These are phyloP conservation scores for Pilaira anomala DNA, from an alignment of 192 early-diverging fungal species.

Conservation along the genomic window DNA sequence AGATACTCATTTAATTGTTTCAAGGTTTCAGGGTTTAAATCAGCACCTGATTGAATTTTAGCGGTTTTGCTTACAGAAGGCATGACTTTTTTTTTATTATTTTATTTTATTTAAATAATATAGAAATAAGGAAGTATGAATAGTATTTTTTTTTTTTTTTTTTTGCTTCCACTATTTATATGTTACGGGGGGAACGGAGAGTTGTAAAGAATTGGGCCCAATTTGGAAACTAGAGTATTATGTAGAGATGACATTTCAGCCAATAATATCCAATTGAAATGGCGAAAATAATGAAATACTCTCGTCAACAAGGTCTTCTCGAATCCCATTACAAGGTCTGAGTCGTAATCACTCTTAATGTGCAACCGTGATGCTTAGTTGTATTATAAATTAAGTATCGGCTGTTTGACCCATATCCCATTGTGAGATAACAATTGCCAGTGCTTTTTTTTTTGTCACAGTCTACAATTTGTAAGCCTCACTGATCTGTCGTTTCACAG, in stretches of 20 bases:
- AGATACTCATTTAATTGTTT: constrained; percentile 74
- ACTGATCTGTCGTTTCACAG: too few relatives aligned
- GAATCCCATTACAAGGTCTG: constrained; percentile 11
- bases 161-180: constrained; percentile 12
- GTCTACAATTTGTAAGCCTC: background rate
- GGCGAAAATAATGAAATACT: constrained; percentile 20
- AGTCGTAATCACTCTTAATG: constrained; percentile 16
- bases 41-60: constrained; percentile 24
- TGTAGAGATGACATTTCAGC: constrained; percentile 23
- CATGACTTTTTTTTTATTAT: constrained; percentile 22
- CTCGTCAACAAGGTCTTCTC: constrained; percentile 18
- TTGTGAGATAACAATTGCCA: background rate
- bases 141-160: background rate
- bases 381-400: background rate
- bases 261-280: constrained; percentile 29
- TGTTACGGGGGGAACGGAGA: background rate
- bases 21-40: constrained; percentile 61
- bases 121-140: background rate
- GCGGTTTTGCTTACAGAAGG: constrained; percentile 25
- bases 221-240: constrained; percentile 21
- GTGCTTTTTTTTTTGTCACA: too few relatives aligned
- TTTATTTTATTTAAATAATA: background rate
- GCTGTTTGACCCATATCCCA: background rate
- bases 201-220: background rate
- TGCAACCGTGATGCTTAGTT: background rate